Evolutionary conservation across 352 stramenopile species (phyloP).

Genomic region (Phytophthora cajani): DNA sequence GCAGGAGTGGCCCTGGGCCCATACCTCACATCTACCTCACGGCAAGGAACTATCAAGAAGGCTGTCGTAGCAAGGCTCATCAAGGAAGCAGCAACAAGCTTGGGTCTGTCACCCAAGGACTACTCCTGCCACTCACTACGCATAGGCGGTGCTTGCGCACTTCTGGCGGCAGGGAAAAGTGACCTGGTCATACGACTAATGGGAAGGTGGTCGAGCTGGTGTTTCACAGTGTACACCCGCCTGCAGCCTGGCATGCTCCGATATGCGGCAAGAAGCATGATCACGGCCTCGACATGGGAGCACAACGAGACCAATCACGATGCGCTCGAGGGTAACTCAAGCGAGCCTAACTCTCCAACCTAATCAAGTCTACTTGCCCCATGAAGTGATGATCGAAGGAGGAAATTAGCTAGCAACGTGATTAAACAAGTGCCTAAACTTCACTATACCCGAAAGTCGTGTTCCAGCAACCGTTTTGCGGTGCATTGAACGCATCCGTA

Average conservation of each 20-base stretch:
- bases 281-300: constrained; percentile 36
- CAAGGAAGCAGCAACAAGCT: constrained; percentile 21
- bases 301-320: constrained; percentile 17
- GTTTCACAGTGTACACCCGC: constrained; percentile 27
- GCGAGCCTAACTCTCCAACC: too few species aligned
- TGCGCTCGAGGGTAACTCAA: constrained; percentile 2
- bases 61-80: constrained; percentile 15
- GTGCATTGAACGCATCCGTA: too few species aligned
- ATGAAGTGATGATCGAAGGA: too few species aligned
- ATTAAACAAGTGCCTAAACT: too few species aligned
- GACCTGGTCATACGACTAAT: constrained; percentile 33
- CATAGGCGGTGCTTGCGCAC: constrained; percentile 33
- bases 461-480: too few species aligned
- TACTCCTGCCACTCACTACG: constrained; percentile 36
- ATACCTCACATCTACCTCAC: constrained; percentile 24
- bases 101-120: constrained; percentile 16
- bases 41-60: constrained; percentile 26
- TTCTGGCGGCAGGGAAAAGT: constrained; percentile 28
- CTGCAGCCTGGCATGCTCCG: constrained; percentile 29
- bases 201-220: constrained; percentile 36
- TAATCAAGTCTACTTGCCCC: too few species aligned
- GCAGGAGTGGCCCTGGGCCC: constrained; percentile 7
- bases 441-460: too few species aligned
- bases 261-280: constrained; percentile 41
- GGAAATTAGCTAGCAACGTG: too few species aligned